Evolutionary conservation across 1,284 basidiomycete genomes (phyloP), one percentile per base, ranked within the genome.

Genomic region (Heterobasidion irregulare): DNA sequence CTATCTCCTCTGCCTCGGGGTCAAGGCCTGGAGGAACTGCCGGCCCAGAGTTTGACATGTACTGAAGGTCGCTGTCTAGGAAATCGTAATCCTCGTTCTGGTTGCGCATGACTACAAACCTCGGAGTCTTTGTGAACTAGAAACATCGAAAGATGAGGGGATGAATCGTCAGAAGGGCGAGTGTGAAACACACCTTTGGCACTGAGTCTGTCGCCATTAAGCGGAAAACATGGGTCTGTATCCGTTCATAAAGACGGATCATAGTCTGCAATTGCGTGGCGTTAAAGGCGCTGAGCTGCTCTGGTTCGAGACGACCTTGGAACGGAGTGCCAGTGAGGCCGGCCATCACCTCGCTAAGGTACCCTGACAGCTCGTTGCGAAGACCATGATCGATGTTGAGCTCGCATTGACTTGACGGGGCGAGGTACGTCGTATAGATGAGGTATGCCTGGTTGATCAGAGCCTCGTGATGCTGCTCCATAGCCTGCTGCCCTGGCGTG

Each of bases 161-260:
- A 32, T 12, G 32, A 33, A 36, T 47, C 57, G 32, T 38, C 36
- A 47, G 6, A 53, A 41, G 43, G 53, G 12, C 48, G 26, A 53
- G 36, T 53, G 18, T 53, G 54, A 44, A 34, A 64, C 79, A 53
- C 63, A 91, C 92, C 82, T 94, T 94, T 18, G 95, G 95, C 33
- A 98, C 89, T 8, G 94, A 98, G 70, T 99, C 96, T 56, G 94
- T 97, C 8, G 96, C 95, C 92, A 99, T 97, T 62, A 98, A 72
- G 53, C 95, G 82, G 79, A 98, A 98, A 62, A 98, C 94, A 68
- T 98, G 94, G 43, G 82, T 88, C 73, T 98, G 96, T 57, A 99
- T 98, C 56, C 94, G 84, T 71, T 96, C 95, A 71, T 98, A 99
- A 62, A 98, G 74, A 59, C 84, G 78, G 62, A 99, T 93, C 79